Evolutionary conservation across 441 rosid genomes (phyloP).

Genomic region (Gossypium trilobum): DNA sequence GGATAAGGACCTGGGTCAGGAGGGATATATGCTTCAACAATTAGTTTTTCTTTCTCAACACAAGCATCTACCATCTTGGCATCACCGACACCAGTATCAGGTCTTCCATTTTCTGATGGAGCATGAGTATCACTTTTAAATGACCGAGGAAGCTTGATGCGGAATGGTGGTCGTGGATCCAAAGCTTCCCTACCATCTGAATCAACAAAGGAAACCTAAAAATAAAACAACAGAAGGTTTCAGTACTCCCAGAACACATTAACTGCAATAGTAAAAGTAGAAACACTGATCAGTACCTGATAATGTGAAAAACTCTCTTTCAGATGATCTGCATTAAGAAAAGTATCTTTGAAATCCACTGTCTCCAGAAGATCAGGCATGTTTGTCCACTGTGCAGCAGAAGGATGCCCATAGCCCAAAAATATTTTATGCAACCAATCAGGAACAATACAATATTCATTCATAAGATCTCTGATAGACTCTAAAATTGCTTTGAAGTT

Average conservation of each 20-base stretch:
- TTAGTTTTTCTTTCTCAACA: conserved; percentile 54
- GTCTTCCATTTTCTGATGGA: conserved; percentile 69
- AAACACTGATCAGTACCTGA: conserved; percentile 37
- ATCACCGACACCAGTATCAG: conserved; percentile 32
- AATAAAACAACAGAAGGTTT: conserved; percentile 15
- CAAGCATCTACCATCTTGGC: conserved; percentile 43
- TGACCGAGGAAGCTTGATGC: conserved; percentile 67
- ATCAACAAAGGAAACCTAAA: conserved; percentile 61
- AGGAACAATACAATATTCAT: conserved; percentile 96
- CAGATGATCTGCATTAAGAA: conserved; percentile 70
- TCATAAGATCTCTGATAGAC: conserved; percentile 99
- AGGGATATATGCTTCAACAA: conserved; percentile 85
- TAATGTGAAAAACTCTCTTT: conserved; percentile 66
- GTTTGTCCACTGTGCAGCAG: conserved; percentile 97
- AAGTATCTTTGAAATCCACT: conserved; percentile 94
- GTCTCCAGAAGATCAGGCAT: conserved; percentile 86
- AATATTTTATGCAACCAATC: conserved; percentile 94
- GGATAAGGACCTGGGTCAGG: conserved; percentile 98
- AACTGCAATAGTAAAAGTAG: neutral
- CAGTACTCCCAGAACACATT: conserved; percentile 4
- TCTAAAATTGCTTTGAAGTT: conserved; percentile 97
- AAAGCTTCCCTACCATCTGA: conserved; percentile 55
- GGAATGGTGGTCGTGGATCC: conserved; percentile 76
- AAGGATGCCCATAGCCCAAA: conserved; percentile 95
- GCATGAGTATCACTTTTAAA: conserved; percentile 59